Conservation (phyloP, 2,329 filamentous ascomycete genomes). For the Fusarium sp. region DNA sequence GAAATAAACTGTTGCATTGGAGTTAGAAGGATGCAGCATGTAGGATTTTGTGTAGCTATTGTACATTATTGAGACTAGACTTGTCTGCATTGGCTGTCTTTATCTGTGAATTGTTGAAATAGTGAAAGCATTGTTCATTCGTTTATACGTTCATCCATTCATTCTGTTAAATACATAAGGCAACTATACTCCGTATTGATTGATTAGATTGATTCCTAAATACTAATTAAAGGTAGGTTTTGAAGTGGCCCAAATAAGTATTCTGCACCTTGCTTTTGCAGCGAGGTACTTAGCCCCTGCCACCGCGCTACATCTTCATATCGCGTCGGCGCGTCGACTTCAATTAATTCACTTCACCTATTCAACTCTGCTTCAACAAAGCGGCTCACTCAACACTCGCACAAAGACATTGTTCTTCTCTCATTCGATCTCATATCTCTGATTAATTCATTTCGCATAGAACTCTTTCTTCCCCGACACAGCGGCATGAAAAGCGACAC, state of each 20-base stretch:
- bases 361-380: not conserved
- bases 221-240: not conserved
- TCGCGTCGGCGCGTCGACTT: conserved; percentile 45
- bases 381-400: not conserved
- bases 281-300: conserved; percentile 19
- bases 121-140: not conserved
- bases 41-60: conserved; percentile 48
- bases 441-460: no score
- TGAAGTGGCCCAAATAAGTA: conserved; percentile 15
- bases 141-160: not conserved
- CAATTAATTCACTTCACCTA: conserved; percentile 12
- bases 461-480: not conserved
- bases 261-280: conserved; percentile 9
- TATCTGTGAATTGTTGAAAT: not conserved
- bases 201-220: not conserved
- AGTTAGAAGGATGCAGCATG: conserved; percentile 31
- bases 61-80: conserved; percentile 30
- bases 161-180: no score
- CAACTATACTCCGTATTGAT: not conserved
- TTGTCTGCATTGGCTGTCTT: not conserved
- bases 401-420: not conserved
- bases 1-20: conserved; percentile 45
- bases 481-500: not conserved
- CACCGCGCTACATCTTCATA: conserved; percentile 10
- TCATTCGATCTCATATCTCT: not conserved